Percentiles rank a stretch among this genome's conserved stretches.
These are phyloP conservation scores for Lipomyces yamadae DNA, from an alignment of 805 yeast genomes.

Conservation along the genomic window DNA sequence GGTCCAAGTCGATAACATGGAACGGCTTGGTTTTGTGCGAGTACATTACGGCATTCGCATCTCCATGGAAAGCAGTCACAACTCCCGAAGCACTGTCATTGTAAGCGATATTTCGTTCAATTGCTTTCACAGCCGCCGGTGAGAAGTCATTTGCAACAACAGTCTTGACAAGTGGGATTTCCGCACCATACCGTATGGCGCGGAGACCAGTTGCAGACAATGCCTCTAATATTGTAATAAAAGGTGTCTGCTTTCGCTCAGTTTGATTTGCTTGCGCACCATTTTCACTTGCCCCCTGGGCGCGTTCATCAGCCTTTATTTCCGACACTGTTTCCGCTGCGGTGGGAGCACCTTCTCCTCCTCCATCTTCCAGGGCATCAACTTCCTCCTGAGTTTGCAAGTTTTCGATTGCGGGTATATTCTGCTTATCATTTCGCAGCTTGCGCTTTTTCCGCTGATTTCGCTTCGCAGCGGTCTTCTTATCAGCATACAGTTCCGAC, in stretches of 20 bases:
- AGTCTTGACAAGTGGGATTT: conserved; percentile 72
- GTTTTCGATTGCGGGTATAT: conserved; percentile 15
- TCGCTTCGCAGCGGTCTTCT: conserved; percentile 43
- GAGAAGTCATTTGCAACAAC: conserved; percentile 90
- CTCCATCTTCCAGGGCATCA: conserved; percentile 1
- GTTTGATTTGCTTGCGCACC: conserved; percentile 19
- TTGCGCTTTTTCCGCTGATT: conserved; percentile 35
- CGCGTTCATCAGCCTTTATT: neutral
- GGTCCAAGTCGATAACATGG: conserved; percentile 92
- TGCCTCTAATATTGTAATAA: conserved; percentile 80
- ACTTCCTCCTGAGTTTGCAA: conserved; percentile 23
- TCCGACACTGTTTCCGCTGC: neutral
- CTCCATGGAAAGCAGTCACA: conserved; percentile 76
- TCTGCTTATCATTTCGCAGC: conserved; percentile 16
- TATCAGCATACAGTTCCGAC: conserved; percentile 63
- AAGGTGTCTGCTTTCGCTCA: conserved; percentile 46
- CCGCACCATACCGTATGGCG: conserved; percentile 91
- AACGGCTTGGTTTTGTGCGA: conserved; percentile 49
- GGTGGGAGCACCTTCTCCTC: conserved; percentile 6
- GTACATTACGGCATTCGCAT: conserved; percentile 87
- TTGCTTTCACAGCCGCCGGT: conserved; percentile 82
- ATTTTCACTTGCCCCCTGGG: conserved; percentile 19
- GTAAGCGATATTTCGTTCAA: conserved; percentile 68
- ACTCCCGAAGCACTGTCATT: conserved; percentile 59
- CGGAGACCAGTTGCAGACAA: conserved; percentile 93